These are phyloP conservation scores for Yarrowia sp. DNA, from an alignment of 805 yeast species.

Conservation along the genomic window DNA sequence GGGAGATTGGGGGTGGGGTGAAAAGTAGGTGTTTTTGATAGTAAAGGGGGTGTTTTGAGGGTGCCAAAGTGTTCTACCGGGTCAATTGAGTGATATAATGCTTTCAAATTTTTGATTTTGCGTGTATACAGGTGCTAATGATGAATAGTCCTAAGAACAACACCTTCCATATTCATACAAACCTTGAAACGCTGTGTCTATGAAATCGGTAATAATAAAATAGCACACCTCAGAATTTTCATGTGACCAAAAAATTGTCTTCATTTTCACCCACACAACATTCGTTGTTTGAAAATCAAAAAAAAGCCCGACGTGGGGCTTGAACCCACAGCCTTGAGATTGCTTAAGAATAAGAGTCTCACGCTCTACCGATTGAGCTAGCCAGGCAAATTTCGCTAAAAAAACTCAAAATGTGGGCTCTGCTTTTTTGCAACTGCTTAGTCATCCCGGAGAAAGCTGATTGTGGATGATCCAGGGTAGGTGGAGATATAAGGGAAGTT, in stretches of 20 bases:
- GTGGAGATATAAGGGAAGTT: no score
- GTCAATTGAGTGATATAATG: background rate
- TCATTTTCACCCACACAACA: background rate
- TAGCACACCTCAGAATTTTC: no score
- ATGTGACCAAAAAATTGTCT: background rate
- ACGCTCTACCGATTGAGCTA: constrained; percentile 20
- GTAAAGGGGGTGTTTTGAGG: no score
- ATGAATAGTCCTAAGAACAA: no score
- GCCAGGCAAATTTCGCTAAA: background rate
- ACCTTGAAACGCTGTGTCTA: no score
- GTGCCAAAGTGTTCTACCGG: no score
- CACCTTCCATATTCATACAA: no score
- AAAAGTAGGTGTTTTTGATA: background rate
- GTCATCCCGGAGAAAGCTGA: no score
- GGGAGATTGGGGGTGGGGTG: background rate
- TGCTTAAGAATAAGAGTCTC: background rate
- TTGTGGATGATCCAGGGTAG: no score
- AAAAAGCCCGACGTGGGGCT: constrained; percentile 17
- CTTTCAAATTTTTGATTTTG: background rate
- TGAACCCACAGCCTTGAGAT: constrained; percentile 19
- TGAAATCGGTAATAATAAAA: no score
- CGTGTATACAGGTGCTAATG: background rate
- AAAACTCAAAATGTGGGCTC: no score
- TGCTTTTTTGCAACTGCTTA: no score
- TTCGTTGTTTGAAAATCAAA: background rate